A percentile compares a stretch with the other conserved stretches of the same genome.
Evolutionary conservation across 2,329 filamentous ascomycete genomes (phyloP).

Genomic region (Leptosphaerulina australis): DNA sequence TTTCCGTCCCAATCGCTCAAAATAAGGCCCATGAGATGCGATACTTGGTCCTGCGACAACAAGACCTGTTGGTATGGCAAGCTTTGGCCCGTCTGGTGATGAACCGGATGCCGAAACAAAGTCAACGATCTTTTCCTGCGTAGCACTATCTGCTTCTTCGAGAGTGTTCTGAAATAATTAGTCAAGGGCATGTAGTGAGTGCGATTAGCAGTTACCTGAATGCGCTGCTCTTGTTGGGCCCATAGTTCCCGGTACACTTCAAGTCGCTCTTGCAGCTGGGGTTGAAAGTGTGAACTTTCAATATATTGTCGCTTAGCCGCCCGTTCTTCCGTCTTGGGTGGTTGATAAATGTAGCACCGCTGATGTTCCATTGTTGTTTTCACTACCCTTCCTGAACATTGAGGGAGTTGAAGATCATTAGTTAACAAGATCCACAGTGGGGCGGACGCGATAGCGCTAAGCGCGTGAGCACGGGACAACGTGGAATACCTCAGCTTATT

Average conservation of each 20-base stretch:
- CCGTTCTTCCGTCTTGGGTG: slow-evolving; percentile 41
- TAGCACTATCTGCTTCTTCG: slow-evolving; percentile 48
- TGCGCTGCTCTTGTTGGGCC: slow-evolving; percentile 66
- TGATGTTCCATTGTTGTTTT: slow-evolving; percentile 54
- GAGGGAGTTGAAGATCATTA: slow-evolving; percentile 11
- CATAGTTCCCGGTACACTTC: slow-evolving; percentile 68
- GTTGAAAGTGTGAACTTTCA: slow-evolving; percentile 34
- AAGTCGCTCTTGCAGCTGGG: slow-evolving; percentile 56
- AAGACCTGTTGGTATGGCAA: slow-evolving; percentile 70
- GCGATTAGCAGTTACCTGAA: slow-evolving; percentile 57
- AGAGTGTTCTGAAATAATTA: slow-evolving; percentile 44
- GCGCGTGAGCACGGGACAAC: slow-evolving; percentile 40
- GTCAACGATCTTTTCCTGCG: slow-evolving; percentile 45
- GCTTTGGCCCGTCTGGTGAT: slow-evolving; percentile 32
- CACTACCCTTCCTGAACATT: background rate
- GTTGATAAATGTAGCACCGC: slow-evolving; percentile 55
- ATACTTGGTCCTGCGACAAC: slow-evolving; percentile 81
- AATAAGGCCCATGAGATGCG: slow-evolving; percentile 75
- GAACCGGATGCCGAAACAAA: slow-evolving; percentile 47
- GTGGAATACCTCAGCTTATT: slow-evolving; percentile 19
- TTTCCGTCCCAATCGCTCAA: slow-evolving; percentile 65
- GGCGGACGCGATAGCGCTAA: slow-evolving; percentile 23
- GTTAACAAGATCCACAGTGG: slow-evolving; percentile 14
- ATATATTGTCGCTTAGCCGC: slow-evolving; percentile 51
- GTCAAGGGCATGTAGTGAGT: background rate